Base-by-base conservation (phyloP, 371 early-diverging fungal species). In the Mucor indicus region DNA sequence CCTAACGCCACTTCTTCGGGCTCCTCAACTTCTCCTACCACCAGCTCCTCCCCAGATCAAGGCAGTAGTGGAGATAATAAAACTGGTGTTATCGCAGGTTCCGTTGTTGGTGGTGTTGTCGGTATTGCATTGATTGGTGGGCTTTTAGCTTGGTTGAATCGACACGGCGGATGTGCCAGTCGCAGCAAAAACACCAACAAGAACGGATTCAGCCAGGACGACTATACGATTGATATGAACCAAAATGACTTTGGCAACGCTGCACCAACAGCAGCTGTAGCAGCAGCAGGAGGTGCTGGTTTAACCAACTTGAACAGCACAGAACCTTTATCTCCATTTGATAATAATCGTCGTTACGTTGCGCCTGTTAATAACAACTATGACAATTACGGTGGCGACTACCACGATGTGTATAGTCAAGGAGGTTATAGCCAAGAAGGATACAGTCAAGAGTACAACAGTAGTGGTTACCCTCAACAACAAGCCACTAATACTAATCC, bases 91-190 rank as follows among this genome's bases (percentile, higher is more conserved):
- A 71, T 71, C 52, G 67, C 55, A 15, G 71, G 67, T 38, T 48
- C 64, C 16, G 67, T 64, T 9, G 67, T 71, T 15, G 67, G 67
- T 39, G 62, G 64, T 25, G 48, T 71, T 50, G 66, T 53, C n/a
- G 69, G 64, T 37, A 30, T 61, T 31, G 69, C 64, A 20, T 40
- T 68, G 11, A 61, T 68, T 45, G 64, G 48, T 47, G 69, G 64
- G 38, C 21, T 68, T 13, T 21, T 64, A 1, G 55, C 55, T 3
- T 68, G 64, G 62, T 39, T 64, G n/a, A 68, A 55, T 11, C 58
- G 61, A 16, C 50, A 44, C n/a, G 43, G 59, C 10, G 54, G 54
- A 38, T 53, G 49, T 38, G 38, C 53, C 19, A 44, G 40, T 10
- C 53, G 59, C 15, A 43, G 46, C 9, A 44, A 53, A 9, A 40